Evolutionary conservation across 2,329 filamentous ascomycete species (phyloP), one percentile per base, ranked within the genome.

Genomic region (Fonsecaea nubica): DNA sequence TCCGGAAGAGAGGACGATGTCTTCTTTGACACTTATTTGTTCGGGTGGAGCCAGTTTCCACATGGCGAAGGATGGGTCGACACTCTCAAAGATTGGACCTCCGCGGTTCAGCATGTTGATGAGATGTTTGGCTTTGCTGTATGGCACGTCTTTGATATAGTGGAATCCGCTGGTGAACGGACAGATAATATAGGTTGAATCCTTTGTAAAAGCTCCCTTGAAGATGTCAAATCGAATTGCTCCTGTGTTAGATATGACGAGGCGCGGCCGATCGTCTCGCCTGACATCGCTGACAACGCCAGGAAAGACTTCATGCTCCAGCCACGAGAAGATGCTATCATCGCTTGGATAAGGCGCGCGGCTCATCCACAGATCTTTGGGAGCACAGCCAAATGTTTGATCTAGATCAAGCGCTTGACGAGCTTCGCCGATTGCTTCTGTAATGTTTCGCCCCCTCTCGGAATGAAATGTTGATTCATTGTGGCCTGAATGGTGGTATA

Each of bases 181-280:
- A 8, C 91, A 96, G 33, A 98, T 85, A 45, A 94, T 89, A 75
- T 88, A 98, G 0, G 91, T 92, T 3, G 89, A 90, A 76, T 99
- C 95, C 45, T 88, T 87, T 0, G 95, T 98, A 75, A 98, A 98
- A 0, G 89, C 83, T 0, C 95, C 95, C 77, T 94, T 88, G 83
- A 97, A 96, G 68, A 99, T 91, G 77, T 99, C 95, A 77, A 98
- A 99, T 53, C 95, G 91, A 71, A 99, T 88, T 3, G 91, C 92
- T 32, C 95, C 95, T 0, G 92, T 97, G 78, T 99, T 99, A 63
- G 91, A 84, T 58, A 98, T 87, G 35, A 90, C 88, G 10, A 98
- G 80, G 6, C 87, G 85, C 9, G 92, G 85, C 48, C 85, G 83
- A 63, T 88, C 83, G 30, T 84, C 81, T 3, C 89, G 84, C 36